Evolutionary conservation across 169 alveolate genomes (phyloP), one percentile per base, ranked within the genome.

Genomic region (Plasmodium knowlesi): DNA sequence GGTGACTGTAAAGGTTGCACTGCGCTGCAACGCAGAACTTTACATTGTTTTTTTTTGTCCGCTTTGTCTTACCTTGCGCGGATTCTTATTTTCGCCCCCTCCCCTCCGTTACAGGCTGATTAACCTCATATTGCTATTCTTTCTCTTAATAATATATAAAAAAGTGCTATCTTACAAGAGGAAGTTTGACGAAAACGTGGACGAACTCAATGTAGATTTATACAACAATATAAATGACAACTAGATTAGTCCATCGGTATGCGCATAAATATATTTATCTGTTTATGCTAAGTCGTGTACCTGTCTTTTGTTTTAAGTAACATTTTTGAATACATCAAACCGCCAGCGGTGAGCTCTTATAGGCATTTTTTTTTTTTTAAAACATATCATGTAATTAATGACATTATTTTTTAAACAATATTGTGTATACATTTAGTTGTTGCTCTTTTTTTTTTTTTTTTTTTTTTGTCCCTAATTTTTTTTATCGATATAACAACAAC

Each of bases 401-500:
- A 67, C 76, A 67, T 61, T 61, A 61, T 22, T 67, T 82, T 22
- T 28, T 81, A 25, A 46, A 81, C 57, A 46, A 81, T 53, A 46
- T 34, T 14, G 57, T 53, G 41, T 81, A 10, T 53, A 80, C 37
- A 25, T 41, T 80, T 34, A 8, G 37, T 67, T 22, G 41, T 28
- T 9, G 34, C 76, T 14, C n/a, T 25, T 67, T 67, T 67, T 67
- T 80, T 4, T 46, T 30, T 46, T 50, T 83, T 73, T 84, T 73
- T 73, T 84, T 84, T 84, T 84, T 84, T 84, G 93, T 84, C 78
- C 25, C 25, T 84, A 70, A 84, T 73, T 32, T 73, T 32, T 73
- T 84, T 84, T 88, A 88, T 88, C 82, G 80, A 78, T 88, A 88
- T 53, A 88, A 88, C 41, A 88, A 88, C 73, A 88, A 57, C 34